These are phyloP conservation scores for Metschnikowia vanudenii DNA, from an alignment of 805 yeast species.

Conservation along the genomic window DNA sequence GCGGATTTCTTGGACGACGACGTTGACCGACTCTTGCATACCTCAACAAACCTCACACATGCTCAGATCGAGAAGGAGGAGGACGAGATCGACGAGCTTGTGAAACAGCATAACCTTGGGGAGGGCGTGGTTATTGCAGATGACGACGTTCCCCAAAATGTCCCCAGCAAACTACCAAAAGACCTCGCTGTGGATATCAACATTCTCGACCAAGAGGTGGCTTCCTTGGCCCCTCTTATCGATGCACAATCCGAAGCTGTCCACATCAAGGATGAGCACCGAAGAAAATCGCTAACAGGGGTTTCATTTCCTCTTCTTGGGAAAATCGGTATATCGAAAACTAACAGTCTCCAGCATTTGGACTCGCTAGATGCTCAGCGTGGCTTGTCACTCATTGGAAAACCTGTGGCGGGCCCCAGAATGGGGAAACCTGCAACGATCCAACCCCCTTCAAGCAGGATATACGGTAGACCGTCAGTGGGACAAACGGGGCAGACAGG, in stretches of 20 bases:
- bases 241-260: constrained; percentile 26
- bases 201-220: constrained; percentile 41
- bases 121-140: constrained; percentile 31
- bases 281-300: background rate
- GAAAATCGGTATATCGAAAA: constrained; percentile 7
- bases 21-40: constrained; percentile 12
- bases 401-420: constrained; percentile 32
- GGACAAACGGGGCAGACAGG: background rate
- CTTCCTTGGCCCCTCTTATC: constrained; percentile 39
- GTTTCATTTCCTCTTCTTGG: background rate
- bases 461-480: constrained; percentile 25
- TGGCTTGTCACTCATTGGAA: constrained; percentile 33
- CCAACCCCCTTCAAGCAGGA: constrained; percentile 42
- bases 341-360: constrained; percentile 8
- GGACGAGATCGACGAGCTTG: constrained; percentile 38
- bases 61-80: constrained; percentile 29
- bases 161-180: background rate
- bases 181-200: constrained; percentile 30
- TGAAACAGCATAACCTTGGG: constrained; percentile 34
- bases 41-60: constrained; percentile 25
- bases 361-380: constrained; percentile 4
- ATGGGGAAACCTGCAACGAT: constrained; percentile 48
- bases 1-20: constrained; percentile 10
- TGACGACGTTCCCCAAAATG: background rate
- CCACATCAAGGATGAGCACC: constrained; percentile 20